Evolutionary conservation across 495 filamentous ascomycete species (phyloP), one percentile per base, ranked within the genome.

Genomic region (Annulohypoxylon maeteangense): DNA sequence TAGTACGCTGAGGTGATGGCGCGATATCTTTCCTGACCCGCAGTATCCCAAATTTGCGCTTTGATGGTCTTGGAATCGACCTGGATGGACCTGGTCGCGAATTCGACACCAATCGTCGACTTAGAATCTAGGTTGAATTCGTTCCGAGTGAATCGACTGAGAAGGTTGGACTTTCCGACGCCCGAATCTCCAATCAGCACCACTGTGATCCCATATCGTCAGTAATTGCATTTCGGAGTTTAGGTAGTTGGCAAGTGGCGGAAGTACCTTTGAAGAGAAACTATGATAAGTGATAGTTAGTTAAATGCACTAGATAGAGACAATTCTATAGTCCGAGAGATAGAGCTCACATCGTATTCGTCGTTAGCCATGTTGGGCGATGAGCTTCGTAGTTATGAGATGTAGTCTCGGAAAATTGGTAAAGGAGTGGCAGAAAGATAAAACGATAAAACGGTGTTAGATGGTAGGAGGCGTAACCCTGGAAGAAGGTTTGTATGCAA

Each of bases 51-150:
- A 79, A 99, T 99, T 86, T 99, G 95, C 75, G 95, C 95, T 87
- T 99, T 99, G 90, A 99, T 99, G 73, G 95, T 99, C 88, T 99
- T 99, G 75, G 91, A 90, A 83, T 99, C 96, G 76, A 99, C 96
- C 82, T 98, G 95, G 83, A 99, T 98, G 68, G 93, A 97, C 60
- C 95, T 91, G 67, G 95, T 99, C 71, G 95, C 95, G 81, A 99
- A 99, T 84, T 99, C 95, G 75, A 99, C 95, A 77, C 95, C 95
- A 86, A 99, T 99, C 70, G 95, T 99, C 61, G 96, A 98, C 90
- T 99, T 99, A 80, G 95, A 98, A 83, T 99, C 95, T 66, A 98
- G 88, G 85, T 98, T 98, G 90, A 99, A 99, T 83, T 99, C 96
- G 81, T 99, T 99, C 81, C 96, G 93, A 64, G 96, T 99, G 89